phyloP scores from a whole-genome alignment of 2,329 filamentous ascomycete genomes.

The Elsinoe arachidis region DNA sequence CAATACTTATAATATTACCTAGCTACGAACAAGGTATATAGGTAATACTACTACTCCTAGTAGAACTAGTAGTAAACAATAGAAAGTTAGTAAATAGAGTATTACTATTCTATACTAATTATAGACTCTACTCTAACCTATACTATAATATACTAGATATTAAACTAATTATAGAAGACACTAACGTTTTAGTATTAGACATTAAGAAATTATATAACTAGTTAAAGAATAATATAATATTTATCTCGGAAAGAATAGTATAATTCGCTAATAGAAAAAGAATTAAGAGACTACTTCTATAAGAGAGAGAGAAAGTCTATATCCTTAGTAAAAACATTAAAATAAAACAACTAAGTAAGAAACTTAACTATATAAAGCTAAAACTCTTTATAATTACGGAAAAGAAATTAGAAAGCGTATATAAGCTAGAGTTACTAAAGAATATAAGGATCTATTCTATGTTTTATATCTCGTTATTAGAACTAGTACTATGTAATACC shows the following conservation, averaged over 20 bases:
- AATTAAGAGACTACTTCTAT: conserved; percentile 12
- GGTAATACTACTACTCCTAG: not conserved
- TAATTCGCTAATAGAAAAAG: not conserved
- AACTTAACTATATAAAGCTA: conserved; percentile 14
- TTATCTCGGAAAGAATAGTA: not conserved
- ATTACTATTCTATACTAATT: not conserved
- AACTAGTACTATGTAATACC: not conserved
- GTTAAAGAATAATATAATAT: conserved; percentile 8
- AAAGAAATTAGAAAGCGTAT: conserved; percentile 11
- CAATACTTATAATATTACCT: conserved; percentile 17
- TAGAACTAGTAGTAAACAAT: conserved; percentile 14
- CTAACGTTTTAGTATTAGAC: not conserved
- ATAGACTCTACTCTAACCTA: not conserved
- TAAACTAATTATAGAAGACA: conserved; percentile 6
- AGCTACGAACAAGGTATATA: conserved; percentile 13
- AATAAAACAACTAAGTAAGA: conserved; percentile 13
- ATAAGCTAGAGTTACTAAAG: conserved; percentile 11
- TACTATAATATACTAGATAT: conserved; percentile 3
- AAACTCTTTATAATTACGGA: conserved; percentile 13
- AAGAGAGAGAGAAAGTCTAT: not conserved
- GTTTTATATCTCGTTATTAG: conserved; percentile 16
- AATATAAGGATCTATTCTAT: conserved; percentile 14
- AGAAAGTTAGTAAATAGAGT: not conserved
- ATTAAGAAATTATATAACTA: conserved; percentile 1
- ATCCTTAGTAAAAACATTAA: conserved; percentile 15